Evolutionary conservation across 108 stramenopile species (phyloP).

Genomic region (Skeletonema marinoi): DNA sequence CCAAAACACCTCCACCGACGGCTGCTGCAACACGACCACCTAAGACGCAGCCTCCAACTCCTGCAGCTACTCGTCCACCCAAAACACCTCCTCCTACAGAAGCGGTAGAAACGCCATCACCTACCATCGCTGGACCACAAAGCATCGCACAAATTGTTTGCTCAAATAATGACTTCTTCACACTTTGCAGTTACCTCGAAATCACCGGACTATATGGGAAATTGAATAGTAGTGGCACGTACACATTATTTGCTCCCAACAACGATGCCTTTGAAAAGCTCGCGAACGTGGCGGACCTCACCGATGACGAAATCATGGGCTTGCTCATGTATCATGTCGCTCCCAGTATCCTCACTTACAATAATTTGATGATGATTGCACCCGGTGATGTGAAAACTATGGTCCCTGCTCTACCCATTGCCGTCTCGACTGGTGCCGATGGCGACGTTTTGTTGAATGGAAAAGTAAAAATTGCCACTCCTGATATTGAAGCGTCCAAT

Average conservation of each 20-base stretch:
- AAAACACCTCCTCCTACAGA: not conserved
- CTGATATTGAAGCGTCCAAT: conserved; percentile 48
- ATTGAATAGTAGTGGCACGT: not conserved
- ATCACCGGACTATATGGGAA: not conserved
- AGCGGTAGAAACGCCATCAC: not conserved
- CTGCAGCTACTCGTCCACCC: not conserved
- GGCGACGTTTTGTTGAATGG: not conserved
- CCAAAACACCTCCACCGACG: not conserved
- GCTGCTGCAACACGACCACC: not conserved
- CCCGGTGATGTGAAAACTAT: not conserved
- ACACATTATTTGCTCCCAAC: not conserved
- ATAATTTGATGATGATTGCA: not conserved
- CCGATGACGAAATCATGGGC: not conserved
- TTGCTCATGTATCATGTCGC: not conserved
- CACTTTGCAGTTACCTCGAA: not conserved
- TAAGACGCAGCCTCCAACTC: not conserved
- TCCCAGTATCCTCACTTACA: not conserved
- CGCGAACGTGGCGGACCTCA: not conserved
- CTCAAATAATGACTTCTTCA: not conserved
- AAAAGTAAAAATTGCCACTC: not conserved
- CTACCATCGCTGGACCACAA: not conserved
- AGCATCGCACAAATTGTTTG: not conserved
- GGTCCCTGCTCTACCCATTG: not conserved
- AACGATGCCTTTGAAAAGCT: not conserved
- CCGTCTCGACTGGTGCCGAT: not conserved